phyloP scores from a whole-genome alignment of 306 rosid species.

The Psophocarpus tetragonolobus region DNA sequence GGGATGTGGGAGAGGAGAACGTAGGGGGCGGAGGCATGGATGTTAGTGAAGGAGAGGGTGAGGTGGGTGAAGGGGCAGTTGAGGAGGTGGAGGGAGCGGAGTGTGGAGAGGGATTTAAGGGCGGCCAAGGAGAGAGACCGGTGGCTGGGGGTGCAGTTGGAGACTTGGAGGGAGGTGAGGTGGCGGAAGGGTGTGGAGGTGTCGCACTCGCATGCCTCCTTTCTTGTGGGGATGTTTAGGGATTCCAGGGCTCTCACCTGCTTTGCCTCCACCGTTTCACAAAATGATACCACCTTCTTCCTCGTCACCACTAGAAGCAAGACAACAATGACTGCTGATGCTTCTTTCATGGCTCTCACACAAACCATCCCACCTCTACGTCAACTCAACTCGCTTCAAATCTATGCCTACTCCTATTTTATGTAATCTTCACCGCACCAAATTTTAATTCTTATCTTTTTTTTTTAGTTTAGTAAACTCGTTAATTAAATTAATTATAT shows the following conservation, averaged over 20 bases:
- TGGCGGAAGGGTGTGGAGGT: slow-evolving; percentile 75
- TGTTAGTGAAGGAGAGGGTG: slow-evolving; percentile 34
- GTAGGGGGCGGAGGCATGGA: slow-evolving; percentile 62
- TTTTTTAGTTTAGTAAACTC: too few relatives aligned
- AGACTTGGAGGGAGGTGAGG: slow-evolving; percentile 61
- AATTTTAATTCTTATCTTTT: too few relatives aligned
- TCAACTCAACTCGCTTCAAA: too few relatives aligned
- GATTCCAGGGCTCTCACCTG: slow-evolving; percentile 75
- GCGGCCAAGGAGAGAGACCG: slow-evolving; percentile 69
- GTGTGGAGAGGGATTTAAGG: slow-evolving; percentile 83
- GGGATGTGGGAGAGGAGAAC: slow-evolving; percentile 73
- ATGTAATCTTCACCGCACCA: too few relatives aligned
- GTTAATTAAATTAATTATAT: too few relatives aligned
- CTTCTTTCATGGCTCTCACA: too few relatives aligned
- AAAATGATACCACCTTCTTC: too few relatives aligned
- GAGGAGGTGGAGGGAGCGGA: slow-evolving; percentile 60
- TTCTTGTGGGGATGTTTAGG: slow-evolving; percentile 72
- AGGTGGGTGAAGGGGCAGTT: slow-evolving; percentile 71
- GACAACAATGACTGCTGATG: too few relatives aligned
- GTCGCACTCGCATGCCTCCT: slow-evolving; percentile 78
- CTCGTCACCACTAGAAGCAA: too few relatives aligned
- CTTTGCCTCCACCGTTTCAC: slow-evolving; percentile 59
- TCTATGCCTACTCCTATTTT: too few relatives aligned
- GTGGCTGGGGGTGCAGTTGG: slow-evolving; percentile 60
- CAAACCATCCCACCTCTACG: too few relatives aligned